Evolutionary conservation across 202 grass and related monocot species (phyloP).

Genomic region (Miscanthus sacchariflorus): DNA sequence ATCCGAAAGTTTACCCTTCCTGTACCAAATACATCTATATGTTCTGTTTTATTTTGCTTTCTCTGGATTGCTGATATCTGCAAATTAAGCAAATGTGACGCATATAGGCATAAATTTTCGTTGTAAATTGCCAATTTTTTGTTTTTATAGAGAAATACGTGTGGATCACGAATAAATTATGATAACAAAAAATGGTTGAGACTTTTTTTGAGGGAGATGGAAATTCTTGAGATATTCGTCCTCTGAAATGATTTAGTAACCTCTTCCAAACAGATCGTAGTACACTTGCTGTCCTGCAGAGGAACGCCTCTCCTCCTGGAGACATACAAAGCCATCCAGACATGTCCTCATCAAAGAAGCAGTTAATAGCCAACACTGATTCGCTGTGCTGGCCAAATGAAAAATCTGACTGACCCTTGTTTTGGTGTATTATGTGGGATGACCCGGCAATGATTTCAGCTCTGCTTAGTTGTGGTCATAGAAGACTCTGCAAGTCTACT

Average conservation of each 20-base stretch:
- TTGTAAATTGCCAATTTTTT: not conserved
- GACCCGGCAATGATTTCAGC: not conserved
- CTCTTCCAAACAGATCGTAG: not conserved
- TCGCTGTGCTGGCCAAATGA: not conserved
- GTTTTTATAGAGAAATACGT: not conserved
- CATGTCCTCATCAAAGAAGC: not conserved
- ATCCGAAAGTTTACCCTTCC: not conserved
- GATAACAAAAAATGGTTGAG: not conserved
- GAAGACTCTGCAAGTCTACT: constrained; percentile 26
- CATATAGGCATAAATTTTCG: not conserved
- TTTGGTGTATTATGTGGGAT: not conserved
- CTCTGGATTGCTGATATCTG: not conserved
- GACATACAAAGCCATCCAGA: not conserved
- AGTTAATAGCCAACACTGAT: not conserved
- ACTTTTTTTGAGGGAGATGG: not conserved
- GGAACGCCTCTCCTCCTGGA: not conserved
- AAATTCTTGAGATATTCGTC: not conserved
- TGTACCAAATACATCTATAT: not conserved
- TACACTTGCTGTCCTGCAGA: not conserved
- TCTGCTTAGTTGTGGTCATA: not conserved
- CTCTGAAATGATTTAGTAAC: constrained; percentile 7
- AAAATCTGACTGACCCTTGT: not conserved
- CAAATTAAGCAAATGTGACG: not conserved
- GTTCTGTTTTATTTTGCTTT: not conserved
- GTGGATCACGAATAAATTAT: not conserved